Base-by-base conservation (phyloP, 1,284 basidiomycete species). In the Laetiporus sulphureus region DNA sequence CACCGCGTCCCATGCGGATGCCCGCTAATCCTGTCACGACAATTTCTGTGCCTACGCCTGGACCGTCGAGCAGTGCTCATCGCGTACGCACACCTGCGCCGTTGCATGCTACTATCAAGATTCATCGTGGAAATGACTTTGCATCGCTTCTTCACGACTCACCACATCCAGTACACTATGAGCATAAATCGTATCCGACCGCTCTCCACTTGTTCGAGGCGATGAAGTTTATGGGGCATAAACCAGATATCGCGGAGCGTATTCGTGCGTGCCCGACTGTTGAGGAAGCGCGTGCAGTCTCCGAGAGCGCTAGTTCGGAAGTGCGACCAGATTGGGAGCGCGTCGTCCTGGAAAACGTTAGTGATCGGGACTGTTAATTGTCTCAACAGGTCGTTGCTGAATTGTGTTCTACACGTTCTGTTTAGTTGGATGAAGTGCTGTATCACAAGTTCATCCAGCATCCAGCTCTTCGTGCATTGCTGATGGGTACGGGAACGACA, bases 161-260 rank as follows among this genome's bases (percentile, higher is more conserved):
- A 3, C 66, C 63, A 7, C 72, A 81, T 49, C 62, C 62, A 2
- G 69, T 86, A 16, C 48, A 74, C 36, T 77, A 74, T 54, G 54
- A 65, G 33, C 65, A 71, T 24, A 65, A 65, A 38, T 59, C 62
- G 32, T 86, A 78, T 47, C 78, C 80, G 5, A 79, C 74, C 2
- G 83, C 78, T 3, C 58, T 75, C 46, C 83, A 86, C 52, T 64
- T 86, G 12, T 68, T 76, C 32, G 81, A 86, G 59, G 81, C 82
- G 7, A 62, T 81, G 48, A 82, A 82, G 55, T 86, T 79, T 54
- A 51, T 77, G 38, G 63, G 64, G 0, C 56, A 63, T 24, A 60
- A 63, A 5, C 68, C 71, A 0, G 71, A 74, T 1, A 49, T 81
- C 19, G 75, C 76, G 4, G 73, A 79, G 41, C 49, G 51, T 21